Base-by-base conservation (phyloP, 2,329 filamentous ascomycete species). In the Alternaria arborescens region DNA sequence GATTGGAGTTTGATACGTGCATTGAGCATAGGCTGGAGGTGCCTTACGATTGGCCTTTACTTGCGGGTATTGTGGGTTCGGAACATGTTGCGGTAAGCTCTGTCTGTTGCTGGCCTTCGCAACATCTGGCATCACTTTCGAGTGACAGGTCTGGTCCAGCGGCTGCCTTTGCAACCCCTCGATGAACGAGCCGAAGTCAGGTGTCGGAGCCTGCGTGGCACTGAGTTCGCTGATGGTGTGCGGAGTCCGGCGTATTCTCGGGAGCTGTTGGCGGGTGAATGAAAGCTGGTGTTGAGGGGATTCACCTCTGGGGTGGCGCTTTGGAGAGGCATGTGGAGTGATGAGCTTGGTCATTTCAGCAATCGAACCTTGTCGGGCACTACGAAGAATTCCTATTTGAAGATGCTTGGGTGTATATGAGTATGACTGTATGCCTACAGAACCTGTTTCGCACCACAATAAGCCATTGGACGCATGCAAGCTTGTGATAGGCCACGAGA, bases 181-280 rank as follows among this genome's bases (percentile, higher is more conserved):
- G 61, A 60, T 53, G 8, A 68, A 52, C 4, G 42, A 26, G n/a
- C 20, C 58, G 14, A 68, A 68, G 22, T 62, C 65, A 30, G 63
- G 43, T 10, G 62, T n/a, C 8, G 61, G 34, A 16, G 28, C 40
- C 5, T 72, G 63, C 8, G 56, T 66, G 1, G 65, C 55, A 6
- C 69, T 61, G 12, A 76, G 62, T 32, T 76, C 72, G 40, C 68
- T 71, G 46, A 76, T 71, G 1, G 71, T 75, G 38, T 76, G 73
- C 1, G 76, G 62, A 3, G 70, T 74, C 53, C 67, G 57, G 38
- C 74, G 67, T 44, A 71, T 71, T 36, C 68, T 61, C 41, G 71
- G 69, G 8, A 64, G 3, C 26, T 59, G 60, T 11, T 54, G 58
- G 11, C 52, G 62, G 18, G 60, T 63, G 26, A 43, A 32, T 3